Conservation (phyloP, 2,329 filamentous ascomycete genomes). For the Aspergillus persii region DNA sequence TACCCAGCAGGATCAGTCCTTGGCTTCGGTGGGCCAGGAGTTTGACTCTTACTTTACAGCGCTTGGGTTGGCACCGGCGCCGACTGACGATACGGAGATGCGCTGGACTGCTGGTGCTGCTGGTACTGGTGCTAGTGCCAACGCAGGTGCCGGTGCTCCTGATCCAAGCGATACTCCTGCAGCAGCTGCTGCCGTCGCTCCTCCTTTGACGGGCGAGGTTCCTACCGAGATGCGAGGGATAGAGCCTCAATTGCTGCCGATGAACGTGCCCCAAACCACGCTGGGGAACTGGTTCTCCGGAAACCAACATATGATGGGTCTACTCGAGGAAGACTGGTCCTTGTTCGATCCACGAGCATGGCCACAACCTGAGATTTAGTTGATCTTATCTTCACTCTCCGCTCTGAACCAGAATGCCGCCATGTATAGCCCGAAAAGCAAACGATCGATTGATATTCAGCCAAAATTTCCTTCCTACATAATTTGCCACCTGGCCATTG, state of each 20-base stretch:
- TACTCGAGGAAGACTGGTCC: conserved; percentile 61
- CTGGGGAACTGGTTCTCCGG: conserved; percentile 66
- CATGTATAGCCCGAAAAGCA: background rate
- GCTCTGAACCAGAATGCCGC: background rate
- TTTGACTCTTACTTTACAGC: conserved; percentile 66
- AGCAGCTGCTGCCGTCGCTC: background rate
- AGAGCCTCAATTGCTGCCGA: conserved; percentile 10
- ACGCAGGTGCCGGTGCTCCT: no score
- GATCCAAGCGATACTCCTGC: background rate
- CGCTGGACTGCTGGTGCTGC: conserved; percentile 6
- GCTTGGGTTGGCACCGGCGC: conserved; percentile 57
- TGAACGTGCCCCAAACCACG: conserved; percentile 31
- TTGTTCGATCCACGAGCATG: conserved; percentile 22
- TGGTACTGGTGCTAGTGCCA: background rate
- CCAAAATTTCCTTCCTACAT: no score
- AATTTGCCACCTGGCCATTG: background rate
- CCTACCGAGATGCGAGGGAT: conserved; percentile 12
- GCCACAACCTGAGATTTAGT: background rate
- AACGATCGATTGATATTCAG: background rate
- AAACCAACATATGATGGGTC: conserved; percentile 62
- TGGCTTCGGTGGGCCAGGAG: conserved; percentile 55
- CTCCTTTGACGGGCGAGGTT: background rate
- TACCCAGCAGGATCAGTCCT: conserved; percentile 47
- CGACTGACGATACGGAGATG: conserved; percentile 10
- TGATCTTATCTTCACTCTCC: background rate